phyloP scores from a whole-genome alignment of 805 yeast species.

The Hanseniaspora lindneri region DNA sequence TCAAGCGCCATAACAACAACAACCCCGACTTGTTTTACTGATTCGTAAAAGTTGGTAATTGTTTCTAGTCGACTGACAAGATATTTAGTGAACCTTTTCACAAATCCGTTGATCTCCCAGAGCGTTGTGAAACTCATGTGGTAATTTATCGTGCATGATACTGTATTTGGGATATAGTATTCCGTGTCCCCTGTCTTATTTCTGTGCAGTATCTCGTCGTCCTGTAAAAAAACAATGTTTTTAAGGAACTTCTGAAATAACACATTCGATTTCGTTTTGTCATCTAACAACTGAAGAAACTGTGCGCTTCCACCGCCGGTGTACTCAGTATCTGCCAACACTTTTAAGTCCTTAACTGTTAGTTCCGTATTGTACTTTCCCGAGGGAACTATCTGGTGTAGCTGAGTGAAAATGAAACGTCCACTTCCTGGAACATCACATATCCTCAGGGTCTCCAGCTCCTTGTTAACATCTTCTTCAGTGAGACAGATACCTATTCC shows the following conservation, averaged over 20 bases:
- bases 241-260: not conserved
- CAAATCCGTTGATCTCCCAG: constrained; percentile 8
- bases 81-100: constrained; percentile 7
- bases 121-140: constrained; percentile 2
- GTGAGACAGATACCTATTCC: constrained; percentile 37
- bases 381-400: not conserved
- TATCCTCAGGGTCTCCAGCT: constrained; percentile 31
- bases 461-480: constrained; percentile 29
- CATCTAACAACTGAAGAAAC: no score
- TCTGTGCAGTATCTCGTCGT: not conserved
- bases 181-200: not conserved
- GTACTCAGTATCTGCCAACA: no score
- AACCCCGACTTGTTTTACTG: constrained; percentile 7
- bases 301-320: not conserved
- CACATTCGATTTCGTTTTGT: not conserved
- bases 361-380: not conserved
- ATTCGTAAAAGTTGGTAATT: constrained; percentile 1
- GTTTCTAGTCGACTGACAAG: not conserved
- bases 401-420: not conserved
- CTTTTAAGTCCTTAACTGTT: not conserved
- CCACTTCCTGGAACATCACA: constrained; percentile 22
- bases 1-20: not conserved
- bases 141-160: constrained; percentile 7
- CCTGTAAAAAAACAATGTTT: not conserved
- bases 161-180: constrained; percentile 7